Evolutionary conservation across 2,329 filamentous ascomycete genomes (phyloP), one percentile per base, ranked within the genome.

Genomic region (Colletotrichum falcatum): DNA sequence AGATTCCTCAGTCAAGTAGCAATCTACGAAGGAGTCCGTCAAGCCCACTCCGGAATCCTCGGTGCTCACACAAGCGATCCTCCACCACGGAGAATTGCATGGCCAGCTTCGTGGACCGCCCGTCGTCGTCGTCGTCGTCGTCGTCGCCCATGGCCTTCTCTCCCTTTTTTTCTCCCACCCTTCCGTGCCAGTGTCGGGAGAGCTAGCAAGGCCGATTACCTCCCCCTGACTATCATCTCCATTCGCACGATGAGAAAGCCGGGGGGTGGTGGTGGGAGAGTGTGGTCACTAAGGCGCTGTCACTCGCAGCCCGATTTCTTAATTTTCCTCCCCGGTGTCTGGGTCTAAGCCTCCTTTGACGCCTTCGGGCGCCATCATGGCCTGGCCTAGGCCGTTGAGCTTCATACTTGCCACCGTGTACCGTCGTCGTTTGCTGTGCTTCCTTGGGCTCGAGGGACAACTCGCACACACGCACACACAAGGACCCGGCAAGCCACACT

Each of bases 341-440:
- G 35, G 46, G 48, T 56, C 61, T 54, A 37, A 59, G 54, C 66
- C 49, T 67, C 56, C 35, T n/a, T 67, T 56, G 42, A 65, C 37
- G 70, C 70, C 66, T 58, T 26, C 44, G 46, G 61, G 70, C 70
- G 70, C 70, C 70, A 72, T 72, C 53, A 62, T 72, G 66, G 70
- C 58, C 66, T 70, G 70, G 70, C 66, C 42, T 30, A 48, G 33
- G 28, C 53, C 67, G 39, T 42, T 42, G 39, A 16, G 18, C n/a
- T 62, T 67, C 42, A 58, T 39, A 58, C 46, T 30, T 63, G 42
- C 35, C 42, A n/a, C 63, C 42, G 42, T 18, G 39, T 44, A 20
- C 62, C 58, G 37, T 49, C 49, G 23, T 26, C n/a, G 33, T 48
- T 20, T n/a, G 20, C 49, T 49, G 18, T 56, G 26, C 23, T 37